Conservation (phyloP, 1,139 yeast species). For the Suhomyces bolitotheri region DNA sequence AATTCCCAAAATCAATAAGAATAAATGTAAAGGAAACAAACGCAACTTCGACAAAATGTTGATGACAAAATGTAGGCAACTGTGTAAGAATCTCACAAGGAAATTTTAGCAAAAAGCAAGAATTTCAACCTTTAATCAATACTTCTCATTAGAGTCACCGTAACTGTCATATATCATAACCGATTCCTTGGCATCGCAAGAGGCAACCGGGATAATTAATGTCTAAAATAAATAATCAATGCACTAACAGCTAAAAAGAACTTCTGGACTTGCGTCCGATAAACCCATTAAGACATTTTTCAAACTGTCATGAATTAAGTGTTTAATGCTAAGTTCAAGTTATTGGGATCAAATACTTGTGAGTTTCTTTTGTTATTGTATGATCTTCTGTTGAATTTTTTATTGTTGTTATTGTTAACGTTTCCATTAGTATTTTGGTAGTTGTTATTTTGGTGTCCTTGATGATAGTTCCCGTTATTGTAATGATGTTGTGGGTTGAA, state of each 20-base stretch:
- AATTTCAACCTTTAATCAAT: too few species aligned
- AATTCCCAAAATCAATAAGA: slow-evolving; percentile 11
- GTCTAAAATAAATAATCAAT: slow-evolving; percentile 4
- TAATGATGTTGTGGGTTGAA: slow-evolving; percentile 16
- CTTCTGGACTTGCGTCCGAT: too few species aligned
- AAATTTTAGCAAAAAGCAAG: slow-evolving; percentile 6
- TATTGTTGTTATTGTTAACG: slow-evolving; percentile 6
- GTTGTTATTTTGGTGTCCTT: slow-evolving; percentile 14
- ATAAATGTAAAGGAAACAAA: slow-evolving; percentile 2
- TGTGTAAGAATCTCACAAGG: slow-evolving; percentile 3
- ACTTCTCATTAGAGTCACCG: too few species aligned
- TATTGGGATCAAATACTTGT: slow-evolving; percentile 18
- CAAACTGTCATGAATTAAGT: slow-evolving; percentile 13
- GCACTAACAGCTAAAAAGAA: too few species aligned
- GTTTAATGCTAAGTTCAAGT: slow-evolving; percentile 17
- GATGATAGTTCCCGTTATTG: slow-evolving; percentile 10
- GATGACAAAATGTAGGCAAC: too few species aligned
- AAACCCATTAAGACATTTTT: too few species aligned
- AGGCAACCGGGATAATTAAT: too few species aligned
- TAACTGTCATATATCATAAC: too few species aligned
- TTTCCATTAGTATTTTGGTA: slow-evolving; percentile 12
- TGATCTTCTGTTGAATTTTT: slow-evolving; percentile 9
- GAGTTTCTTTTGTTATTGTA: slow-evolving; percentile 18
- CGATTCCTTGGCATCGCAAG: too few species aligned
- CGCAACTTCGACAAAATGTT: slow-evolving; percentile 3